phyloP scores from a whole-genome alignment of 805 yeast species.

The Metschnikowia chrysomelidarum region DNA sequence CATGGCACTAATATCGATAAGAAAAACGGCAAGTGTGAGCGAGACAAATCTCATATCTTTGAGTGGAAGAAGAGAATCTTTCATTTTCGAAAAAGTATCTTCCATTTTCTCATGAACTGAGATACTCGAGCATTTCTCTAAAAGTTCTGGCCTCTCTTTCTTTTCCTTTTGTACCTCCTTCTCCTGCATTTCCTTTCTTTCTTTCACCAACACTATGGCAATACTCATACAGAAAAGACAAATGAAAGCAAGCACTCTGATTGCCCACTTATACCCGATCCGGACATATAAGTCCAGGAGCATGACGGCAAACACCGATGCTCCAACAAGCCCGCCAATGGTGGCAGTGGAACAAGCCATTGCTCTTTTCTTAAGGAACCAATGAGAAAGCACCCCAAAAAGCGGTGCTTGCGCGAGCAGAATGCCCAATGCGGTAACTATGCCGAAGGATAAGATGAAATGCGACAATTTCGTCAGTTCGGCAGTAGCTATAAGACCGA shows the following conservation, averaged over 20 bases:
- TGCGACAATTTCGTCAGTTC: slow-evolving; percentile 46
- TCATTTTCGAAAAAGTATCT: no score
- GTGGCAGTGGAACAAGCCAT: slow-evolving; percentile 47
- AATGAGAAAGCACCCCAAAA: slow-evolving; percentile 44
- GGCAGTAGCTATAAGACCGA: slow-evolving; percentile 46
- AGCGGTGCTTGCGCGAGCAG: slow-evolving; percentile 43
- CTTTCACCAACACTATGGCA: slow-evolving; percentile 12
- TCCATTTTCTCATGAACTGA: neutral
- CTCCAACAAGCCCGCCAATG: slow-evolving; percentile 52
- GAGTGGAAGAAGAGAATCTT: no score
- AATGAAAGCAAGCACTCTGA: slow-evolving; percentile 48
- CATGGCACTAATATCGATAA: slow-evolving; percentile 46
- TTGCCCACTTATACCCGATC: slow-evolving; percentile 55
- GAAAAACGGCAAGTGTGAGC: slow-evolving; percentile 41
- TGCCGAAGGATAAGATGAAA: slow-evolving; percentile 51
- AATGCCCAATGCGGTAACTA: slow-evolving; percentile 40
- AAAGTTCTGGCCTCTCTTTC: neutral
- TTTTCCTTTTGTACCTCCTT: no score
- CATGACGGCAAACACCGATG: slow-evolving; percentile 52
- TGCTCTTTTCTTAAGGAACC: slow-evolving; percentile 43
- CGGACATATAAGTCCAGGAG: slow-evolving; percentile 46
- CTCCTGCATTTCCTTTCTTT: slow-evolving; percentile 1
- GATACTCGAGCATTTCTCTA: neutral
- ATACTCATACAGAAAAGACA: slow-evolving; percentile 34
- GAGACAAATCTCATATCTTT: slow-evolving; percentile 42